Percentiles rank a stretch among this genome's conserved stretches.
Conservation (phyloP, 176 grass and related monocot genomes). For the Cenchrus americanus region DNA sequence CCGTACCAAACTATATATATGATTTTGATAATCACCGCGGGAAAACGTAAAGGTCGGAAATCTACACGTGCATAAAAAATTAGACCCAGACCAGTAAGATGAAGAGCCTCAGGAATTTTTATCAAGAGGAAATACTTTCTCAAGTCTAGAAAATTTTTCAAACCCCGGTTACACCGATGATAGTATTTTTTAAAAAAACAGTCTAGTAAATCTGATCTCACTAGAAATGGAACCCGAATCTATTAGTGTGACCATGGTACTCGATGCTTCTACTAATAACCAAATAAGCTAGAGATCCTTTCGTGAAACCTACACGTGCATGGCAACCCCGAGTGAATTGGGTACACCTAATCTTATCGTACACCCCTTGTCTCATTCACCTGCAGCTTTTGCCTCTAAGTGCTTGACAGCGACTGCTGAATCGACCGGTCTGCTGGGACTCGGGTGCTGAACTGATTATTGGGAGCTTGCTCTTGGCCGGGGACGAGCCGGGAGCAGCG, state of each 20-base stretch:
- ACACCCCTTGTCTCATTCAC: slow-evolving; percentile 16
- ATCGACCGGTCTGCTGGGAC: not conserved
- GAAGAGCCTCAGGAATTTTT: too few species aligned
- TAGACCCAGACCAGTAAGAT: too few species aligned
- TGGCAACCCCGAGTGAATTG: not conserved
- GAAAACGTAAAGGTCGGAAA: not conserved
- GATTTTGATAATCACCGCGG: not conserved
- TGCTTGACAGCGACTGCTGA: not conserved
- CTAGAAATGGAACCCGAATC: too few species aligned
- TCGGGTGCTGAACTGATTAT: too few species aligned
- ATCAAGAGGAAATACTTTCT: too few species aligned
- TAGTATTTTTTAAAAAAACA: too few species aligned
- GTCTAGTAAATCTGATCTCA: too few species aligned
- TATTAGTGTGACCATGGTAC: too few species aligned
- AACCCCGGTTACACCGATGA: too few species aligned
- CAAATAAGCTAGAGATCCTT: too few species aligned
- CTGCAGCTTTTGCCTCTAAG: not conserved
- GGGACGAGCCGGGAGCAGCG: not conserved
- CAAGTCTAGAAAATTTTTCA: too few species aligned
- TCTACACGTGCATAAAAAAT: slow-evolving; percentile 6
- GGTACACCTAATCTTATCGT: slow-evolving; percentile 28
- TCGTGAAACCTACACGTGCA: not conserved
- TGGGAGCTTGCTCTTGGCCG: slow-evolving; percentile 26
- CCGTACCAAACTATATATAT: not conserved
- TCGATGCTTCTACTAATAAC: too few species aligned